Conservation (phyloP, 192 early-diverging fungal species). For the Backusella westeae region DNA sequence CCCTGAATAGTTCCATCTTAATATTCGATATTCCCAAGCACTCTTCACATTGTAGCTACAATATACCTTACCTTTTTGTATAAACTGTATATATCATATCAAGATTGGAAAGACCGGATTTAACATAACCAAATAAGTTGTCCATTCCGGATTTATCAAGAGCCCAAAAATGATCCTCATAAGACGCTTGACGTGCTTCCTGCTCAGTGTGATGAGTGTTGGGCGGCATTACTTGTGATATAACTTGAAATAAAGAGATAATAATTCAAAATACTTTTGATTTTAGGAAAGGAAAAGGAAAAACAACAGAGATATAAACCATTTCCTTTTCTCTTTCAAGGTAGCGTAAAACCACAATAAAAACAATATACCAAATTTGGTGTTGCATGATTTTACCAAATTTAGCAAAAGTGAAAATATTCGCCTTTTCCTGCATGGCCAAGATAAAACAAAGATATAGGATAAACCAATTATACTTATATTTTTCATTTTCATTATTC, state of each 20-base stretch:
- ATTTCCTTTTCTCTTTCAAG: neutral
- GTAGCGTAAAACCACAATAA: neutral
- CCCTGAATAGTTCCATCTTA: neutral
- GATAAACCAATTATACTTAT: neutral
- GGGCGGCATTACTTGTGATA: neutral
- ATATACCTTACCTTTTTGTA: constrained; percentile 10
- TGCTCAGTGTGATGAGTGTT: neutral
- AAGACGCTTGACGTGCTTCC: neutral
- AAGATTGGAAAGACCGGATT: neutral
- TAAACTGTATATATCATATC: constrained; percentile 2
- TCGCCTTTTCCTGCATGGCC: neutral
- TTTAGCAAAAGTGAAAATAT: neutral
- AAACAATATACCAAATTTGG: constrained; percentile 4
- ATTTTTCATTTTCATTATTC: neutral
- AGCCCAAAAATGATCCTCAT: constrained; percentile 3
- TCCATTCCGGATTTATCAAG: constrained; percentile 10
- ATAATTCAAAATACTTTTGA: neutral
- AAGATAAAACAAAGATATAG: neutral
- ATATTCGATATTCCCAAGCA: neutral
- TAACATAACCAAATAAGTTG: constrained; percentile 10
- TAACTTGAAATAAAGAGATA: neutral
- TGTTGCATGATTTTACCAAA: constrained; percentile 1
- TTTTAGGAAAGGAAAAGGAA: neutral
- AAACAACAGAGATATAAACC: neutral
- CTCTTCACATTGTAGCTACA: neutral